Evolutionary conservation across 441 rosid genomes (phyloP), one percentile per base, ranked within the genome.

Genomic region (Rhodomyrtus psidioides): DNA sequence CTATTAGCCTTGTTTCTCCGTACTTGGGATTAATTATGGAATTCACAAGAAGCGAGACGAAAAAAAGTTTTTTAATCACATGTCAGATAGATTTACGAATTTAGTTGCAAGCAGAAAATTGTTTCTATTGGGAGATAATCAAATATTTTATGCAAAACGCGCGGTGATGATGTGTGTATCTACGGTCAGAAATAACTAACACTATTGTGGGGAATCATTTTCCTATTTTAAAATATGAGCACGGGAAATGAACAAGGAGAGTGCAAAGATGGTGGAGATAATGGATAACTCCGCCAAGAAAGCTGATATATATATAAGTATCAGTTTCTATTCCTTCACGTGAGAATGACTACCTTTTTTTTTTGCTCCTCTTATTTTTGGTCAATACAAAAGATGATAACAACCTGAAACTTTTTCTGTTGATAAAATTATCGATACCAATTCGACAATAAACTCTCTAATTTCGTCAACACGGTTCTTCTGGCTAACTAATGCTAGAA

Each of bases 381-480:
- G 55, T 15, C 21, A 16, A 53, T 53, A 53, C 21, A 53, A 53
- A 53, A 14, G 55, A 16, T 53, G 21, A 16, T 53, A 53, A 53
- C 55, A 12, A 14, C 6, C 16, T 5, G 6, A 13, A 53, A 14
- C 14, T 12, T 14, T 14, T 13, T 53, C 14, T 14, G 16, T 53
- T 3, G 16, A 5, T 6, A 53, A 53, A 53, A 53, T 53, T 28
- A 28, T 19, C 6, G 2, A 27, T 30, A 3, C 3, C 30, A 9
- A 62, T 0, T 30, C 6, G 1, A 34, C 34, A 5, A 0, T 34
- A 9, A 65, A 34, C 13, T 65, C 34, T 19, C 0, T 0, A 9
- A 30, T 10, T 17, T 34, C 6, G 0, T 7, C 4, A 17, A 62
- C 15, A 6, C 3, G 16, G 6, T 60, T 1, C 0, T 60, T 1